A percentile compares a stretch with the other conserved stretches of the same genome.
Evolutionary conservation across 148 eudicot genomes (phyloP).

Genomic region (Suaeda aralocaspica): DNA sequence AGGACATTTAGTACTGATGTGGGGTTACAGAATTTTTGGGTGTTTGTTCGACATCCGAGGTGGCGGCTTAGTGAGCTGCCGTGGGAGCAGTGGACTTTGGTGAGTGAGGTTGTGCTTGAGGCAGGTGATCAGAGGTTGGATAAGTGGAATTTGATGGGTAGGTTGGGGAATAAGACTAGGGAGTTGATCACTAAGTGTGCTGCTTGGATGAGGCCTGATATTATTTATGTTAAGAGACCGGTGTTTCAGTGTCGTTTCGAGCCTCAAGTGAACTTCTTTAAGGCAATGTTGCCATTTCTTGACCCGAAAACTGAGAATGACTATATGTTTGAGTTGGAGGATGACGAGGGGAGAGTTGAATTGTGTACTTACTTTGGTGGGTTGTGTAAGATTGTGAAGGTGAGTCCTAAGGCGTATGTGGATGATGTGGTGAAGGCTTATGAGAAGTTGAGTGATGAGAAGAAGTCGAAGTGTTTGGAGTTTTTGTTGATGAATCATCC

Average conservation of each 20-base stretch:
- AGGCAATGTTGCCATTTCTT: constrained; percentile 54
- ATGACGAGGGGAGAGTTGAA: constrained; percentile 73
- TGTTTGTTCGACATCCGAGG: constrained; percentile 82
- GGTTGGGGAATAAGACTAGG: constrained; percentile 76
- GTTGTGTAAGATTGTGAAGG: constrained; percentile 79
- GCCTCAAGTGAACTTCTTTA: constrained; percentile 78
- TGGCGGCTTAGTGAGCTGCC: constrained; percentile 82
- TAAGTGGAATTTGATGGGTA: constrained; percentile 96
- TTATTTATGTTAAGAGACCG: constrained; percentile 80
- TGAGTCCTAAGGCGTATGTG: constrained; percentile 75
- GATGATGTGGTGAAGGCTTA: constrained; percentile 91
- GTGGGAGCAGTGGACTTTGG: constrained; percentile 96
- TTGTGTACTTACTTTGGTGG: constrained; percentile 81
- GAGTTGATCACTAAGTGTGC: constrained; percentile 75
- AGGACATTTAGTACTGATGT: constrained; percentile 36
- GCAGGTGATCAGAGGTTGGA: constrained; percentile 78
- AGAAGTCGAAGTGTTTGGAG: constrained; percentile 75
- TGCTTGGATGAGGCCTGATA: constrained; percentile 97
- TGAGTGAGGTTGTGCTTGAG: constrained; percentile 71
- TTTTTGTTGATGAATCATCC: constrained; percentile 84
- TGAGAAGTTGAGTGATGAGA: constrained; percentile 83
- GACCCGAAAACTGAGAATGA: constrained; percentile 67
- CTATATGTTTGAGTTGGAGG: constrained; percentile 60
- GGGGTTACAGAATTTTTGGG: constrained; percentile 65
- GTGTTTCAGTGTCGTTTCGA: constrained; percentile 90